Evolutionary conservation across 2,329 filamentous ascomycete species (phyloP).

Genomic region (Fusarium cyanostomum): DNA sequence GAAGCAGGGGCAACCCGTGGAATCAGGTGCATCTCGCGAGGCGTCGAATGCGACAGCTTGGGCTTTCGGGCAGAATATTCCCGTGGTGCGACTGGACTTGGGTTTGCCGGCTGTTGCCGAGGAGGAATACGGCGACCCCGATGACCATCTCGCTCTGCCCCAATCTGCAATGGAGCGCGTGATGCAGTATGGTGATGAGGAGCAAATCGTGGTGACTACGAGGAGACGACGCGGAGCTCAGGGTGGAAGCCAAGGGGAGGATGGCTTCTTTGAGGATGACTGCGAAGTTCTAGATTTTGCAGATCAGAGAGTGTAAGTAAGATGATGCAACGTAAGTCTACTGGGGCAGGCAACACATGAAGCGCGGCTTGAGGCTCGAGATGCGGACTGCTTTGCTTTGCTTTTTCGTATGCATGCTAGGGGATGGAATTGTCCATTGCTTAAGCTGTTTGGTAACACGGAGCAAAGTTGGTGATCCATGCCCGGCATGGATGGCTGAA

Average conservation of each 20-base stretch:
- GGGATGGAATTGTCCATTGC: constrained; percentile 16
- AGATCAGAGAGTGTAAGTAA: constrained; percentile 67
- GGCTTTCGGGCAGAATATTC: constrained; percentile 69
- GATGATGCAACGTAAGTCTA: neutral
- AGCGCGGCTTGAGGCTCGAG: constrained; percentile 19
- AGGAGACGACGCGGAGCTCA: constrained; percentile 70
- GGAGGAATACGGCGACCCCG: constrained; percentile 62
- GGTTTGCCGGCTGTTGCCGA: constrained; percentile 58
- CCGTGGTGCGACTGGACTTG: constrained; percentile 61
- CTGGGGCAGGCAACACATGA: constrained; percentile 5
- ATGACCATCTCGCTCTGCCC: constrained; percentile 68
- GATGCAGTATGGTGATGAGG: constrained; percentile 69
- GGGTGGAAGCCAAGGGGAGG: constrained; percentile 64
- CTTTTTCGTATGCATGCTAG: constrained; percentile 34
- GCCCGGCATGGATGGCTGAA: constrained; percentile 26
- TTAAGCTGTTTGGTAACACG: constrained; percentile 22
- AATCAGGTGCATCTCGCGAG: constrained; percentile 24
- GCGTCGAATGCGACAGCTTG: constrained; percentile 50
- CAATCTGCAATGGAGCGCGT: constrained; percentile 72
- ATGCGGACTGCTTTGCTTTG: constrained; percentile 30
- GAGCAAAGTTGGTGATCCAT: constrained; percentile 18
- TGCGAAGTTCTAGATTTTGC: constrained; percentile 93
- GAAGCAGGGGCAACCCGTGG: constrained; percentile 45
- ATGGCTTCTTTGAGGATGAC: constrained; percentile 91
- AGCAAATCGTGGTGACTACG: constrained; percentile 85